These are phyloP conservation scores for Beta corolliflora DNA, from an alignment of 179 eudicot genomes.

Conservation along the genomic window DNA sequence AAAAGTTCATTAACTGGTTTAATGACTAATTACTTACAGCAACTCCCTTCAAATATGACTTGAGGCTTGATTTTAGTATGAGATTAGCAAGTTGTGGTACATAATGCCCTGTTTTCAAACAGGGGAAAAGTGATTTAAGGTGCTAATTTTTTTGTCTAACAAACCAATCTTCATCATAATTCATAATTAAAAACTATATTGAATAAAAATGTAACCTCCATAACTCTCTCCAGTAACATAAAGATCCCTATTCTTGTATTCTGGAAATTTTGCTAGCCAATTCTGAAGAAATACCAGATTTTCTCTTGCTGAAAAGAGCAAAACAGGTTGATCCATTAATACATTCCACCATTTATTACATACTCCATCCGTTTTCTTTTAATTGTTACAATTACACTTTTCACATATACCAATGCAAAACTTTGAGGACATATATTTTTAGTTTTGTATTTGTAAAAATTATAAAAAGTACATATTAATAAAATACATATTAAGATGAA, in stretches of 20 bases:
- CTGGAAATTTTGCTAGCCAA: constrained; percentile 43
- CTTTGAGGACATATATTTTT: too few relatives aligned
- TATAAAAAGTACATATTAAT: too few relatives aligned
- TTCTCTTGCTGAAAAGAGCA: constrained; percentile 33
- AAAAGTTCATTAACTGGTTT: neutral
- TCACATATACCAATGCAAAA: too few relatives aligned
- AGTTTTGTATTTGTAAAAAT: too few relatives aligned
- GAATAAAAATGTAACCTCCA: constrained; percentile 33
- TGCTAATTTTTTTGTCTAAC: too few relatives aligned
- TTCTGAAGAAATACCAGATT: constrained; percentile 41
- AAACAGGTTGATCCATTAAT: neutral
- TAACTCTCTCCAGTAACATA: constrained; percentile 50
- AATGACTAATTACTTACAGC: constrained; percentile 32
- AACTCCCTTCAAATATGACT: constrained; percentile 43
- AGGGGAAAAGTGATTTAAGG: neutral
- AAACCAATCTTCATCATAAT: too few relatives aligned
- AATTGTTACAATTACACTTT: too few relatives aligned
- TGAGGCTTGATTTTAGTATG: constrained; percentile 32
- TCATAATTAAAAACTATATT: neutral
- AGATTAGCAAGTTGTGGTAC: constrained; percentile 48
- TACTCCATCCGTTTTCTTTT: too few relatives aligned
- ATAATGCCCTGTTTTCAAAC: constrained; percentile 42
- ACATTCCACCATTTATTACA: neutral
- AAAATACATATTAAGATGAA: too few relatives aligned
- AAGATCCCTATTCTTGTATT: constrained; percentile 40